Base-by-base conservation (phyloP, 306 rosid genomes). In the Chamaecrista fasciculata region DNA sequence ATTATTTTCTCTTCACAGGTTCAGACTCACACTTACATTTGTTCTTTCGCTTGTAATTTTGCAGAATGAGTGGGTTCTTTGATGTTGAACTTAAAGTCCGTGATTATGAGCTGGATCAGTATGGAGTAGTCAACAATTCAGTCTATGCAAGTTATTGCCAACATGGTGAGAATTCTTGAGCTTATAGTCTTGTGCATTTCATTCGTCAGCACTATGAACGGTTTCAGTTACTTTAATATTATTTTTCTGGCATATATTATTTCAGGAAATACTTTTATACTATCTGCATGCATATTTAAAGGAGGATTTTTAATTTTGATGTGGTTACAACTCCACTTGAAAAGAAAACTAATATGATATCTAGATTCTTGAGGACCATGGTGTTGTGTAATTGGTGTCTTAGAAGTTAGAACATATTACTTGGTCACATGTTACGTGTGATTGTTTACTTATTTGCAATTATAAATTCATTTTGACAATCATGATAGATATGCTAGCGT, bases 61-160 rank as follows among this genome's bases (percentile, higher is more conserved):
- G 73, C 83, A 93, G 98, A 79, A 83, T 82, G 98, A 84, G 78
- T 77, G 82, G 71, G 53, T 88, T 88, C 63, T 65, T 49, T 59
- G 91, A 86, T 8, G 76, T 94, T 2, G 92, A 84, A 76, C 76
- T 91, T n/a, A 86, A 85, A 83, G 97, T 88, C 56, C 92, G 98
- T 3, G 97, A 91, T 64, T 94, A 90, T 53, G 98, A 94, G 58
- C 82, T 94, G 75, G 97, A 94, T 82, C 99, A 94, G 63, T 94
- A 68, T 53, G 98, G 98, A 20, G 98, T 88, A 16, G 95, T 94
- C 61, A 94, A 94, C 83, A 88, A 90, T 90, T 85, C 97, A 29
- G 81, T 90, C 58, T 94, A 86, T 84, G 90, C 98, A 66, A 86
- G 95, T 79, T 94, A 90, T 77, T 94, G 98, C 56, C 97, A 93